Evolutionary conservation across 1,139 yeast genomes (phyloP), one percentile per base, ranked within the genome.

Genomic region (Sugiyamaella pinicola): DNA sequence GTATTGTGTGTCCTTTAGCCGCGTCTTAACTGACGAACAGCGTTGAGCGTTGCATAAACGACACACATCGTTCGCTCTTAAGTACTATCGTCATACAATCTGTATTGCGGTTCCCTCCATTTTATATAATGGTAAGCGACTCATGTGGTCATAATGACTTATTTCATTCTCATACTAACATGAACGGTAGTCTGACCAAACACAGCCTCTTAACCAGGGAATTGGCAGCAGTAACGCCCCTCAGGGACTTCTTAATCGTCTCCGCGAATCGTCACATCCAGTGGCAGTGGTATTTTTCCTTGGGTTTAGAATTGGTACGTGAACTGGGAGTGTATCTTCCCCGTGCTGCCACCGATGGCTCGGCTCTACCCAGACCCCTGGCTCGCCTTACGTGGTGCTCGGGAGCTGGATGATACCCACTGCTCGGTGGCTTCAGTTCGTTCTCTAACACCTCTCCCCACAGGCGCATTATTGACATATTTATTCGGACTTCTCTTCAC

Each of bases 201-300:
- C 51, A 10, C 51, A 47, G 21, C 51, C 51, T 15, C 26, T 47
- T n/a, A 46, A 46, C 29, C 49, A 46, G 35, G 42, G 39, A 13
- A 21, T 18, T 29, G 47, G 43, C 17, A 33, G 41, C 26, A 34
- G 17, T 21, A 39, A 39, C 17, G 47, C 54, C 40, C 50, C 60
- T 57, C 51, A 58, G 68, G 41, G 55, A 9, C 58, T 71, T 42
- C 55, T 76, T 49, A 75, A 75, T 55, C 66, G 78, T 51, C 69
- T 80, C 8, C 69, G 74, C 3, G 80, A 85, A 65, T 86, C 95
- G 4, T 83, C 95, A n/a, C 96, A 88, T 66, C 96, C 96, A 6
- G 71, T 85, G 21, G 95, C 95, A 1, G 73, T 87, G 9, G 57
- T 85, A 10, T 83, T 81, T 66, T 87, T 78, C 66, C 73, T 88